Evolutionary conservation across 2,329 filamentous ascomycete genomes (phyloP), one percentile per base, ranked within the genome.

Genomic region (Xylariales sp.): DNA sequence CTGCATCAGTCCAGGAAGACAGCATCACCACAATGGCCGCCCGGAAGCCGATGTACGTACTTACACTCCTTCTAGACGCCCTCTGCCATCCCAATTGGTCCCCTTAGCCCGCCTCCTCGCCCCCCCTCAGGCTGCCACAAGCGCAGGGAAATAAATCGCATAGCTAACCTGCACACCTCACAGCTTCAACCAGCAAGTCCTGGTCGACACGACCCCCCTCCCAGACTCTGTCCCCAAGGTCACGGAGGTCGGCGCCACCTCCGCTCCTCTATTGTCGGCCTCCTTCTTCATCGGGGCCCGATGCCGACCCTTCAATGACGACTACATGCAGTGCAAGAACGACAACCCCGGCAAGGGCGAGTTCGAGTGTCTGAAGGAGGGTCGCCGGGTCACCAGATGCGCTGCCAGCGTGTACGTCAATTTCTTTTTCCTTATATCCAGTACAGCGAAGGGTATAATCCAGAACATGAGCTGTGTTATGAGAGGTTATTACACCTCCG

Each of bases 271-370:
- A 30, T 74, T 95, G 43, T 95, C 88, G 49, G 93, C 93, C 21
- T 82, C 88, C 37, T 98, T 87, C 77, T 98, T 97, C 66, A 98
- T 98, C 61, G 93, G 93, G 47, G 90, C 89, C 51, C 84, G 91
- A 60, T 98, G 93, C 82, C 85, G 79, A 63, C 74, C 86, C 41
- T 98, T 90, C 76, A 97, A 97, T 68, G 93, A 98, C 74, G 93
- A 98, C 70, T 98, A 85, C 71, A 98, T 98, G 91, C 87, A 95
- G 73, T 98, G 93, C 85, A 98, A 98, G 83, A 87, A 80, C 52
- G 89, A 96, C 69, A 83, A 88, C 56, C 84, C 87, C 46, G 93
- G 93, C 55, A 81, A 79, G 66, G 93, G 89, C 63, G 93, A 98
- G 74, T 66, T 94, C 47, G 88, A 95, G 52, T 98, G 93, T 69